phyloP scores from a whole-genome alignment of 2,329 filamentous ascomycete genomes.

The Cadophora sp. region DNA sequence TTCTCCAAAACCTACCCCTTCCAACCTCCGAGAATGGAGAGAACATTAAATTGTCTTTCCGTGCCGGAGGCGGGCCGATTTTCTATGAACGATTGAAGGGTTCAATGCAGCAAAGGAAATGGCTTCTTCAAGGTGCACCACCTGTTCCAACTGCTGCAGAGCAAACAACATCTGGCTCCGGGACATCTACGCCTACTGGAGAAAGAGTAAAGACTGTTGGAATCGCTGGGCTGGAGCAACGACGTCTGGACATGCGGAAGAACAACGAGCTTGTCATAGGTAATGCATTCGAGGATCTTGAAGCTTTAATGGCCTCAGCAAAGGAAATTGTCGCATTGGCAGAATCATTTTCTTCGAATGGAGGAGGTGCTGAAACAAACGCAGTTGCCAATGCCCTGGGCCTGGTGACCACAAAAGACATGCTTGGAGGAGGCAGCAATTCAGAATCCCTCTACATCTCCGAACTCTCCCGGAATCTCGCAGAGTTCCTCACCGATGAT shows the following conservation, averaged over 20 bases:
- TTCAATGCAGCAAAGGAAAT: conserved; percentile 91
- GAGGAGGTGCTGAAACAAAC: conserved; percentile 71
- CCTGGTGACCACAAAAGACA: conserved; percentile 93
- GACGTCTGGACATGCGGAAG: conserved; percentile 82
- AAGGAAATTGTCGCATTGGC: conserved; percentile 95
- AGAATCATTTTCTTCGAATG: conserved; percentile 73
- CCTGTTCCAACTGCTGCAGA: conserved; percentile 71
- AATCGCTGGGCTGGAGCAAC: conserved; percentile 89
- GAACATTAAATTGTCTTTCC: conserved; percentile 90
- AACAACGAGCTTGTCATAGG: conserved; percentile 95
- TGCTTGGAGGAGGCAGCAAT: conserved; percentile 77
- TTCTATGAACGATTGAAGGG: conserved; percentile 90
- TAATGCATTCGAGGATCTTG: conserved; percentile 92
- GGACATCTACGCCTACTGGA: conserved; percentile 43
- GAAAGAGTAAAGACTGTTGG: conserved; percentile 71
- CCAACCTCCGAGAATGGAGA: conserved; percentile 66
- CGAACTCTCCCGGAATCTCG: conserved; percentile 82
- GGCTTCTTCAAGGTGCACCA: conserved; percentile 89
- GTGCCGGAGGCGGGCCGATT: conserved; percentile 84
- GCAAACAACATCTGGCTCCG: conserved; percentile 47
- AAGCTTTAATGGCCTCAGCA: conserved; percentile 95
- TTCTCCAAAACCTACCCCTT: conserved; percentile 51
- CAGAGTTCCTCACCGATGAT: conserved; percentile 90
- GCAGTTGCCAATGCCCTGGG: conserved; percentile 81
- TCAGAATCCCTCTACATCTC: conserved; percentile 88